Percentiles rank a stretch among this genome's conserved stretches.
Conservation (phyloP, 2,329 filamentous ascomycete species). For the Daldinia eschscholtzii region DNA sequence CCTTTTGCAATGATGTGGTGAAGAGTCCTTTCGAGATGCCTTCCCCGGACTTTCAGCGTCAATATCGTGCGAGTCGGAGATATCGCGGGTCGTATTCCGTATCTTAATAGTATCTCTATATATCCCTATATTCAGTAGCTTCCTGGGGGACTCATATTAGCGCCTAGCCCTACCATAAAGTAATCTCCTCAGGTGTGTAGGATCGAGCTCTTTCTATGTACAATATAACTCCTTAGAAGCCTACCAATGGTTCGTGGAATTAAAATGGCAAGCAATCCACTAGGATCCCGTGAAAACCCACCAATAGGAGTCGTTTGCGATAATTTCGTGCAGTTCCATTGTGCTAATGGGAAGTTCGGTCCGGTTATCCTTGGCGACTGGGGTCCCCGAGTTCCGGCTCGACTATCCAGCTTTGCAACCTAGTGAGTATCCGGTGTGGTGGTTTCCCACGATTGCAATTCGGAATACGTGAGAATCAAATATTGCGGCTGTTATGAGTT, state of each 20-base stretch:
- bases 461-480: constrained; percentile 3
- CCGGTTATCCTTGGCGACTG: constrained; percentile 44
- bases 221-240: constrained; percentile 40
- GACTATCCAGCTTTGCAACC: constrained; percentile 28
- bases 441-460: constrained; percentile 24
- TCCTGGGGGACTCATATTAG: constrained; percentile 11
- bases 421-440: constrained; percentile 22
- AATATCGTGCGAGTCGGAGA: constrained; percentile 15
- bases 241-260: constrained; percentile 48
- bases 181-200: constrained; percentile 20
- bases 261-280: constrained; percentile 24
- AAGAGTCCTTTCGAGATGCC: constrained; percentile 16
- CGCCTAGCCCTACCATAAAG: constrained; percentile 20
- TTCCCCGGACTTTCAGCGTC: constrained; percentile 10
- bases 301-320: constrained; percentile 45
- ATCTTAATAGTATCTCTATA: constrained; percentile 20
- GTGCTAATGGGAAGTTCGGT: constrained; percentile 48
- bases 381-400: constrained; percentile 37
- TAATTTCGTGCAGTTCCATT: constrained; percentile 32
- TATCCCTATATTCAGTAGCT: constrained; percentile 26
- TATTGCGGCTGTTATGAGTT: constrained; percentile 14
- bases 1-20: constrained; percentile 10
- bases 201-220: constrained; percentile 32
- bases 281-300: constrained; percentile 33
- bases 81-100: constrained; percentile 27